These are phyloP conservation scores for Collybia mongolica DNA, from an alignment of 768 basidiomycete genomes.

Conservation along the genomic window DNA sequence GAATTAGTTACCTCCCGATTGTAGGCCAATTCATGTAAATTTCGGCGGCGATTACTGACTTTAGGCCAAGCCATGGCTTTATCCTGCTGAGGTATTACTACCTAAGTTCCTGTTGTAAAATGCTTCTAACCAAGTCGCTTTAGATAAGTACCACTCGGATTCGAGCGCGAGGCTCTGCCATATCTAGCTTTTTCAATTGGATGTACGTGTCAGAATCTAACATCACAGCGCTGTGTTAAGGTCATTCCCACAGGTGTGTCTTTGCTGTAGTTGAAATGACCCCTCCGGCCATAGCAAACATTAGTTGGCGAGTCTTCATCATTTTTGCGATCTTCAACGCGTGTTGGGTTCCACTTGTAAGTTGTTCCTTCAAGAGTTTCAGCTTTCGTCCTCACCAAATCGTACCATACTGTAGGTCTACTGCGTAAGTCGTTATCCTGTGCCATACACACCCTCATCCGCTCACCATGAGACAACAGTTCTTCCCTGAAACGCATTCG, in stretches of 20 bases:
- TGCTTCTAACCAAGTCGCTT: background rate
- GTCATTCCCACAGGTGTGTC: constrained; percentile 21
- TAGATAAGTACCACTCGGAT: constrained; percentile 39
- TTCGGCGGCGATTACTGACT: background rate
- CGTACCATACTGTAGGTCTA: constrained; percentile 5
- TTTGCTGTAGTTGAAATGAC: constrained; percentile 43
- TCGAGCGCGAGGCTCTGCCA: constrained; percentile 30
- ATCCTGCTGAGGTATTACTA: constrained; percentile 27
- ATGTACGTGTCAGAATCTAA: constrained; percentile 16
- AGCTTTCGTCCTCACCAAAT: background rate
- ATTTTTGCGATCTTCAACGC: constrained; percentile 46
- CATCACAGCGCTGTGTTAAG: background rate
- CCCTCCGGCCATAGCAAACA: constrained; percentile 40
- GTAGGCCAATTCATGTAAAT: constrained; percentile 18
- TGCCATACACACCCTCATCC: background rate
- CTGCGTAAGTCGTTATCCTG: constrained; percentile 9
- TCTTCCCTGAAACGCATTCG: constrained; percentile 35
- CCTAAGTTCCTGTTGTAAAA: background rate
- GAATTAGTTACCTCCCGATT: constrained; percentile 36
- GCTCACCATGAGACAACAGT: constrained; percentile 8
- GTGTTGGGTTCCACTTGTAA: constrained; percentile 39
- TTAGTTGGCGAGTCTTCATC: constrained; percentile 41
- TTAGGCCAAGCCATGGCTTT: constrained; percentile 28
- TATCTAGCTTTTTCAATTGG: constrained; percentile 32
- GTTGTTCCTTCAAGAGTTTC: constrained; percentile 10